These are phyloP conservation scores for Chlorokybus atmophyticus DNA, from an alignment of 139 green algal genomes.

Conservation along the genomic window DNA sequence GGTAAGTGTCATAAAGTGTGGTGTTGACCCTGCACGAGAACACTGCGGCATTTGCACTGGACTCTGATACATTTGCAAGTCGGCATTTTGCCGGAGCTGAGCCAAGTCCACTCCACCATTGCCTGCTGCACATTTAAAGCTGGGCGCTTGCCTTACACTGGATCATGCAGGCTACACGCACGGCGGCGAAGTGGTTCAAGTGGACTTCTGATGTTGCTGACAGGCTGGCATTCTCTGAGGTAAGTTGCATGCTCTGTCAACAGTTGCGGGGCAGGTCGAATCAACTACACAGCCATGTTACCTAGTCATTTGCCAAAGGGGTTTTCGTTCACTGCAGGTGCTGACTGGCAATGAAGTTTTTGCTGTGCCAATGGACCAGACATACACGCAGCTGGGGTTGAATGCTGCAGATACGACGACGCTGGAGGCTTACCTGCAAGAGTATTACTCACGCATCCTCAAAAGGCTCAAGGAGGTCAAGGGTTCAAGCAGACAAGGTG, in stretches of 20 bases:
- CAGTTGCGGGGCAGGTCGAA: no score
- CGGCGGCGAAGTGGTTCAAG: constrained; percentile 64
- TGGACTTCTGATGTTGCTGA: constrained; percentile 88
- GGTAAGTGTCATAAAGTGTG: no score
- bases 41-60: no score
- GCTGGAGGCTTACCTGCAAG: constrained; percentile 56
- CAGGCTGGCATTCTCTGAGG: constrained; percentile 55
- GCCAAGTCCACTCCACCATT: no score
- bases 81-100: no score
- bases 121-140: no score
- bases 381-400: constrained; percentile 73
- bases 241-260: neutral
- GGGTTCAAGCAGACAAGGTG: constrained; percentile 62
- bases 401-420: constrained; percentile 57
- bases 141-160: no score
- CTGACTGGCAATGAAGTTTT: constrained; percentile 74
- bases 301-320: no score
- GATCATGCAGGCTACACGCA: no score
- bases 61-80: no score
- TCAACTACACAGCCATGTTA: no score
- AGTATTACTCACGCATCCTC: constrained; percentile 89
- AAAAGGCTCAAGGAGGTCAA: constrained; percentile 99
- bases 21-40: no score
- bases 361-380: constrained; percentile 74
- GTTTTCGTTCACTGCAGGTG: constrained; percentile 63